These are phyloP conservation scores for Auricularia cornea DNA, from an alignment of 768 basidiomycete species.

Conservation along the genomic window DNA sequence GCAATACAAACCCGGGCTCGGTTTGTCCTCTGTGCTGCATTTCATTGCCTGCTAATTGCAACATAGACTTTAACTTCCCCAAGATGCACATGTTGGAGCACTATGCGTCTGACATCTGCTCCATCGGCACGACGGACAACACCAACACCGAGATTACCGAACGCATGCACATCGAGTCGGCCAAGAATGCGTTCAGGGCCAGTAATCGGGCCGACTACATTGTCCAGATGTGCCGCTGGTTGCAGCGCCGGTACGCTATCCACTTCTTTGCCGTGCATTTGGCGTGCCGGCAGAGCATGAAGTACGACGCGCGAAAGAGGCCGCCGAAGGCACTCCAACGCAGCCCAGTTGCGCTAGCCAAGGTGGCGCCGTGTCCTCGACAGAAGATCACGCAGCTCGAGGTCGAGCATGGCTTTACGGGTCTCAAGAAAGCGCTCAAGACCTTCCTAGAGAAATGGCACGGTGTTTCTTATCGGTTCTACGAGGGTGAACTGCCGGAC, in stretches of 20 bases:
- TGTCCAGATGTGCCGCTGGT: neutral
- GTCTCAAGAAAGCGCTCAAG: neutral
- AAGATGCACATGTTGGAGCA: conserved; percentile 34
- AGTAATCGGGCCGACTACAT: neutral
- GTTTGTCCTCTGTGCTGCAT: conserved; percentile 2
- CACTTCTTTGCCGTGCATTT: neutral
- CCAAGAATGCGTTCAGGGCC: conserved; percentile 15
- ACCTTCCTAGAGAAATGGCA: neutral
- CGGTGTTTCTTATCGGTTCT: neutral
- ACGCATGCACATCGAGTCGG: conserved; percentile 25
- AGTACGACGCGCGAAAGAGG: neutral
- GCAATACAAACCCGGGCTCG: conserved; percentile 21
- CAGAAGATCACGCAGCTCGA: neutral
- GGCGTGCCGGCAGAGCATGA: neutral
- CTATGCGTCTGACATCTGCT: conserved; percentile 23
- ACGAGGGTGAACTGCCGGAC: neutral
- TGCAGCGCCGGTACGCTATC: neutral
- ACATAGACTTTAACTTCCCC: conserved; percentile 30
- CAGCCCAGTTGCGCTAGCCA: neutral
- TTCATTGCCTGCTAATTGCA: neutral
- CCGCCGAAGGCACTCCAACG: neutral
- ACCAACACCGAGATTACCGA: conserved; percentile 34
- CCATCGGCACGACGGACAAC: conserved; percentile 30
- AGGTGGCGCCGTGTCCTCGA: neutral
- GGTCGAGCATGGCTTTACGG: neutral